Evolutionary conservation across 345 rosid species (phyloP).

Genomic region (Carallia brachiata): DNA sequence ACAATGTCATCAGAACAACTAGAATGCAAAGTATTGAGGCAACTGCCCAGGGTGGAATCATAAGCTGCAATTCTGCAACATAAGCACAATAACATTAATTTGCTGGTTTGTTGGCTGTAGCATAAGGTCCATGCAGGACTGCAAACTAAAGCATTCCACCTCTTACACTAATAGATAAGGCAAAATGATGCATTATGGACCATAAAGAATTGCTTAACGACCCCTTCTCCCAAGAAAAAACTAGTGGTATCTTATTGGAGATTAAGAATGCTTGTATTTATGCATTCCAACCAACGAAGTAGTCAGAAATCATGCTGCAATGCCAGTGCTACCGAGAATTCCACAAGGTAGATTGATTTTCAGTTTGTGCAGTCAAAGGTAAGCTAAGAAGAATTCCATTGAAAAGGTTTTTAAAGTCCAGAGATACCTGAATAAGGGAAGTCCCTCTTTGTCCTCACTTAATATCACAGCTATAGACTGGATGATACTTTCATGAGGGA

Average conservation of each 20-base stretch:
- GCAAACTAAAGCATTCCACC: too few relatives aligned
- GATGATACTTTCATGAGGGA: conserved; percentile 68
- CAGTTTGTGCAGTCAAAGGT: neutral
- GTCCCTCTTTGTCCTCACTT: conserved; percentile 65
- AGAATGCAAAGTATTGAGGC: conserved; percentile 59
- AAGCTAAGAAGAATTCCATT: too few relatives aligned
- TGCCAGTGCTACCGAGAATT: neutral
- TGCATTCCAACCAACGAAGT: too few relatives aligned
- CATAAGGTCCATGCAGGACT: too few relatives aligned
- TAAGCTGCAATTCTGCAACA: conserved; percentile 56
- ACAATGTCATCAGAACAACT: conserved; percentile 71
- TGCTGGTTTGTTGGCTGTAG: conserved; percentile 1
- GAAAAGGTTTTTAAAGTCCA: neutral
- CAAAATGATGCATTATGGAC: too few relatives aligned
- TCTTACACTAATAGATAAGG: too few relatives aligned
- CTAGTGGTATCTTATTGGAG: too few relatives aligned
- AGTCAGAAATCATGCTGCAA: too few relatives aligned
- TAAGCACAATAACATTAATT: conserved; percentile 11
- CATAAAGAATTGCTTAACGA: too few relatives aligned
- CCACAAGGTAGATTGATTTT: too few relatives aligned
- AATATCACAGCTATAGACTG: conserved; percentile 67
- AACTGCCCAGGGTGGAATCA: conserved; percentile 78
- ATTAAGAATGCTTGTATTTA: too few relatives aligned
- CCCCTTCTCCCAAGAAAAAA: too few relatives aligned
- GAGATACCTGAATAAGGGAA: conserved; percentile 72